Evolutionary conservation across 495 filamentous ascomycete genomes (phyloP).

Genomic region (Platismatia glauca): DNA sequence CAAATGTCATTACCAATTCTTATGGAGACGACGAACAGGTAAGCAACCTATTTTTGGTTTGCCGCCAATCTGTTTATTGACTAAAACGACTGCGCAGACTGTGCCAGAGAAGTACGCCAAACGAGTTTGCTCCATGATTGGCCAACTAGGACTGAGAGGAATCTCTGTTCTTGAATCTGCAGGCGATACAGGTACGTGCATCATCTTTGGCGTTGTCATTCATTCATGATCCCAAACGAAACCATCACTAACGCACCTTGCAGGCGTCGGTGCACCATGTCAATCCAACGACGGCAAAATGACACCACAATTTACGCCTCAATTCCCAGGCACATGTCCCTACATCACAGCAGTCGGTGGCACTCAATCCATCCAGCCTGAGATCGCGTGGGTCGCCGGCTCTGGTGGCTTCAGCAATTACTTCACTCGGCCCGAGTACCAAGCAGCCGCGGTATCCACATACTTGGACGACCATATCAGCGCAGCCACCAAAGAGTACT

Average conservation of each 20-base stretch:
- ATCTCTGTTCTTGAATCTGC: slow-evolving; percentile 53
- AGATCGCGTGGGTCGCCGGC: slow-evolving; percentile 40
- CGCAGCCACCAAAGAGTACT: slow-evolving; percentile 32
- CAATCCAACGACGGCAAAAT: slow-evolving; percentile 51
- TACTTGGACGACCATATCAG: slow-evolving; percentile 41
- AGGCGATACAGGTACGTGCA: slow-evolving; percentile 48
- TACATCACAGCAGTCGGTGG: slow-evolving; percentile 61
- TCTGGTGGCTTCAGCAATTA: slow-evolving; percentile 61
- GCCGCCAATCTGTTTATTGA: background rate
- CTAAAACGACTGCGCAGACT: slow-evolving; percentile 36
- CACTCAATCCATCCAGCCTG: slow-evolving; percentile 44
- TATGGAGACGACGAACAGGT: slow-evolving; percentile 59
- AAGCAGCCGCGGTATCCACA: slow-evolving; percentile 41
- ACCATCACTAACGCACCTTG: background rate
- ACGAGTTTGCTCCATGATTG: slow-evolving; percentile 47
- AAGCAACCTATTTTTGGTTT: background rate
- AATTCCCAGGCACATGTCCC: slow-evolving; percentile 57
- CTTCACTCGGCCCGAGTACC: slow-evolving; percentile 52
- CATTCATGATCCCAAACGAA: background rate
- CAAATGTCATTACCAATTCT: slow-evolving; percentile 63
- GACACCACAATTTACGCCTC: slow-evolving; percentile 48
- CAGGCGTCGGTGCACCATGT: slow-evolving; percentile 50
- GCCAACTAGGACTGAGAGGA: slow-evolving; percentile 56
- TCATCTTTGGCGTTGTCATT: background rate
- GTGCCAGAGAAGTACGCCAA: slow-evolving; percentile 51